Evolutionary conservation across 2,329 filamentous ascomycete species (phyloP), one percentile per base, ranked within the genome.

Genomic region (Alternaria sp.): DNA sequence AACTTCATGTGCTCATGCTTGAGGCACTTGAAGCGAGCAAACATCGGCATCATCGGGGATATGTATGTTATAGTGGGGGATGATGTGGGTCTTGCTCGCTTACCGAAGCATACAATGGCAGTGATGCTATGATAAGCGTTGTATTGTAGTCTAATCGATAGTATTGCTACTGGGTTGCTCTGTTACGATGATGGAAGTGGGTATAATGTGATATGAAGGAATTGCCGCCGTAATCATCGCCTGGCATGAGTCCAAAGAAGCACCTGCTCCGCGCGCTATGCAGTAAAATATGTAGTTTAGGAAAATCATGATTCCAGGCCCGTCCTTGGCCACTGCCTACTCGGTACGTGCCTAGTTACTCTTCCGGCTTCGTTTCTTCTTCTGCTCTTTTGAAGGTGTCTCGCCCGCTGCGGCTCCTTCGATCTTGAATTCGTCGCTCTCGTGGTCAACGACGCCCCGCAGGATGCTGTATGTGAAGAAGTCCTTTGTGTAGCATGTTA

Each of bases 391-490:
- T 30, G 47, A 46, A n/a, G 49, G 26, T 26, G 26, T 55, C 20
- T 51, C 56, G 49, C 50, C 55, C n/a, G 60, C 30, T 12, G n/a
- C 56, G 18, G 53, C 10, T 11, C 18, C 43, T 41, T 59, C 55
- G n/a, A 77, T 71, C 55, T 66, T 73, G 69, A 82, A 82, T 50
- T 84, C 82, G 2, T 80, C 73, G 57, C 72, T 77, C 0, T 81
- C 72, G 1, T 81, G 67, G 41, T 84, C 78, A 3, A 85, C 55
- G 3, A 67, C 59, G 2, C 82, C 84, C n/a, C 79, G 75, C 20
- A 85, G 69, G 45, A 84, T 81, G 57, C 81, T 81, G 44, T 79
- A 74, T 0, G 79, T 75, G 12, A 86, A 66, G 3, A 85, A 69
- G 37, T 84, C 81, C 65, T 80, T 83, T n/a, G 73, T 74, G 54